Conservation (phyloP, 495 filamentous ascomycete genomes). For the Penicillium turbatum region DNA sequence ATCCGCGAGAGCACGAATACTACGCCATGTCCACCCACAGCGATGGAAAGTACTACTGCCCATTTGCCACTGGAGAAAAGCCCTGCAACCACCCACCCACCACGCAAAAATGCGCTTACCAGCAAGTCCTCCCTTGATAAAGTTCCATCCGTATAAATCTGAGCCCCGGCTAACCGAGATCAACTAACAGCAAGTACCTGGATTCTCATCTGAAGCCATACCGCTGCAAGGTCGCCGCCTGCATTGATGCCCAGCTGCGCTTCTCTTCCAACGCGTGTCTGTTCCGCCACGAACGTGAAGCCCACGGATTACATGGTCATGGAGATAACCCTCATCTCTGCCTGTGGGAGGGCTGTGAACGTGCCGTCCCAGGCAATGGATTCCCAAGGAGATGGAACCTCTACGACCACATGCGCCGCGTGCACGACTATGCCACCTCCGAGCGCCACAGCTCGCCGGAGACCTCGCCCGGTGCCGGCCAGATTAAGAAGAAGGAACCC, state of each 20-base stretch:
- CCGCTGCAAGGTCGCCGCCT: slow-evolving; percentile 76
- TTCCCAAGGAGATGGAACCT: slow-evolving; percentile 94
- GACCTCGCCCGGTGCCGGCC: slow-evolving; percentile 29
- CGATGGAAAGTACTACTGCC: slow-evolving; percentile 88
- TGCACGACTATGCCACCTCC: slow-evolving; percentile 70
- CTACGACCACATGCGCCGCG: slow-evolving; percentile 88
- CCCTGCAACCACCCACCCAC: slow-evolving; percentile 80
- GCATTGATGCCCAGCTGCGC: slow-evolving; percentile 61
- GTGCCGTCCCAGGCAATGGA: slow-evolving; percentile 71
- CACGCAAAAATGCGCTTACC: slow-evolving; percentile 95
- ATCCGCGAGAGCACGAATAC: slow-evolving; percentile 70
- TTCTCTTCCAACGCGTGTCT: slow-evolving; percentile 94
- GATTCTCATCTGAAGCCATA: slow-evolving; percentile 94
- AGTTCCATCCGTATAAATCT: background rate
- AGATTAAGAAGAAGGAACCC: slow-evolving; percentile 41
- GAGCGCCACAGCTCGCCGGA: slow-evolving; percentile 46
- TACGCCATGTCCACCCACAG: slow-evolving; percentile 66
- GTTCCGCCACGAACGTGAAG: slow-evolving; percentile 91
- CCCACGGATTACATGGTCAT: slow-evolving; percentile 91
- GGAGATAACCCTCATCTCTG: slow-evolving; percentile 87
- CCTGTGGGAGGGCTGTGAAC: slow-evolving; percentile 77
- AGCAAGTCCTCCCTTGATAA: slow-evolving; percentile 56
- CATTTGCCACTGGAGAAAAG: slow-evolving; percentile 63
- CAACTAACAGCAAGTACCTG: slow-evolving; percentile 72
- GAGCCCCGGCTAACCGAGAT: slow-evolving; percentile 30